Evolutionary conservation across 192 early-diverging fungal species (phyloP), one percentile per base, ranked within the genome.

Genomic region (Backusella liffmaniae): DNA sequence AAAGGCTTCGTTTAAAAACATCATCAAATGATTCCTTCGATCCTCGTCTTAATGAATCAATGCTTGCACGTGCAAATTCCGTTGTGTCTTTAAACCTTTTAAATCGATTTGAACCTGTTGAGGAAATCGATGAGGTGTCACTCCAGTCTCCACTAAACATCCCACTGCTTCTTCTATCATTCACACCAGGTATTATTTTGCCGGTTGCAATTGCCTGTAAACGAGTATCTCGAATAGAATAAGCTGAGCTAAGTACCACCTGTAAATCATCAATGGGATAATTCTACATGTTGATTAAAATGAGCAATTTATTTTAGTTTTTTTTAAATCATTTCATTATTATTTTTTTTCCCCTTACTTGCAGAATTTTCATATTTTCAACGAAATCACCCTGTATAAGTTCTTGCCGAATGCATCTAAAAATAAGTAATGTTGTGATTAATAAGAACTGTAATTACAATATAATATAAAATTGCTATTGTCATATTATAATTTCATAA

Each of bases 341-440:
- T 69, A n/a, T 21, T 26, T 13, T 36, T 42, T 51, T 21, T 41
- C 36, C 32, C 53, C 56, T 67, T 81, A 90, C 90, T 83, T 91
- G 91, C 37, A 92, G 73, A 16, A 92, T 32, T 53, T 82, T 80
- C 51, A 92, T 72, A 75, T 89, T 91, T 67, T 89, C 89, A 16
- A 85, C 86, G 79, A 94, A 92, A 62, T 85, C 80, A 2, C 87
- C 87, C 8, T 67, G 46, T 73, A 92, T 70, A n/a, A 94, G 83
- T 8, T 86, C 84, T 26, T 74, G 66, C 8, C 89, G 83, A 36
- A 91, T 76, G 67, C 87, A 86, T 21, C 86, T 89, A 23, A 41
- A 35, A 37, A 74, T 30, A 37, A 68, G 51, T 13, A 68, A 70
- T 62, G 18, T 56, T 56, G n/a, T 56, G 8, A 23, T 62, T 62